A percentile compares a stretch with the other conserved stretches of the same genome.
These are phyloP conservation scores for Saprolegnia parasitica DNA, from an alignment of 352 stramenopile species.

Conservation along the genomic window DNA sequence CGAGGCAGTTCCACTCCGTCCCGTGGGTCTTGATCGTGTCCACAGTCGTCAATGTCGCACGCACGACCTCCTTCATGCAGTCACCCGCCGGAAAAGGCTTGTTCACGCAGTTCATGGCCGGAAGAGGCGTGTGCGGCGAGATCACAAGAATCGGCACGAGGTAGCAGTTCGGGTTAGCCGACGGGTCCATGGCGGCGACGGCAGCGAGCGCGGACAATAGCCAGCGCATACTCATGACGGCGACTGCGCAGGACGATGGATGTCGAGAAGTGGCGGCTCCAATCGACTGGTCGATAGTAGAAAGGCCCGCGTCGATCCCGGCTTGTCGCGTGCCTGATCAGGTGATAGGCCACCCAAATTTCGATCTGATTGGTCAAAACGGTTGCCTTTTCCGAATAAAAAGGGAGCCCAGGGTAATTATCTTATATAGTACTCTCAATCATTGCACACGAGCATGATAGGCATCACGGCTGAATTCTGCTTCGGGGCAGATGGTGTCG, in stretches of 20 bases:
- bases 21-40: conserved; percentile 44
- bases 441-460: neutral
- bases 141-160: conserved; percentile 18
- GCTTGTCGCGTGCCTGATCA: neutral
- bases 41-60: conserved; percentile 53
- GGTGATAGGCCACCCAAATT: neutral
- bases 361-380: neutral
- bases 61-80: conserved; percentile 57
- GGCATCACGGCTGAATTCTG: neutral
- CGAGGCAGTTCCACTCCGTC: conserved; percentile 48
- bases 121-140: conserved; percentile 31
- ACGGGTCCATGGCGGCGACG: conserved; percentile 8
- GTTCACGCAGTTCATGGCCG: conserved; percentile 67
- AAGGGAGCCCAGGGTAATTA: neutral
- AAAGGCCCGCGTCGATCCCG: neutral
- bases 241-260: conserved; percentile 1
- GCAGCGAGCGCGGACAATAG: neutral
- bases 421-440: neutral
- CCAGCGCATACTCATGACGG: neutral
- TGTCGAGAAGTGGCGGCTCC: conserved; percentile 6
- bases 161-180: conserved; percentile 19
- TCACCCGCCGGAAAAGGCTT: conserved; percentile 56
- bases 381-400: neutral
- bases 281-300: conserved; percentile 8
- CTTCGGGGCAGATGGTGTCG: neutral